Conservation (phyloP, 306 rosid genomes). For the Luffa aegyptiaca region DNA sequence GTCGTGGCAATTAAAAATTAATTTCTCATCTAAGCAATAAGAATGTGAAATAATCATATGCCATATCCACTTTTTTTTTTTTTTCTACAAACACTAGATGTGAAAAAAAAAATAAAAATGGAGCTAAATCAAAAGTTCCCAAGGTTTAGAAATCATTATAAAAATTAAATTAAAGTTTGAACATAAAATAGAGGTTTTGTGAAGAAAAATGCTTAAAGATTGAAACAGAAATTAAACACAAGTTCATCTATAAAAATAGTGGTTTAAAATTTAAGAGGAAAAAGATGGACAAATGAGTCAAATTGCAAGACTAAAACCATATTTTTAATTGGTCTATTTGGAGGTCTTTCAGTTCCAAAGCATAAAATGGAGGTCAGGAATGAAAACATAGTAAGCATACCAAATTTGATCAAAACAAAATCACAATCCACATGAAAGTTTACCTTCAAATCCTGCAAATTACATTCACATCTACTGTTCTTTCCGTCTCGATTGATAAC, state of each 20-base stretch:
- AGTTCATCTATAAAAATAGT: background rate
- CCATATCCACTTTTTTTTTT: too few species aligned
- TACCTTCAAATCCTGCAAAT: background rate
- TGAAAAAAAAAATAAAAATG: too few species aligned
- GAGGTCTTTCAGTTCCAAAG: background rate
- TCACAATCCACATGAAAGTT: background rate
- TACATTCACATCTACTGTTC: background rate
- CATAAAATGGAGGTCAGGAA: background rate
- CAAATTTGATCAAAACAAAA: background rate
- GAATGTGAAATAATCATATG: too few species aligned
- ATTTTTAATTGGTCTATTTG: background rate
- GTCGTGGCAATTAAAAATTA: too few species aligned
- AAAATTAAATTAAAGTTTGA: too few species aligned
- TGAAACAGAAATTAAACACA: too few species aligned
- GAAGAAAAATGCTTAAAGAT: background rate
- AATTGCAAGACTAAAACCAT: background rate
- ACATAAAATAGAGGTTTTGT: background rate
- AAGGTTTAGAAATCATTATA: too few species aligned
- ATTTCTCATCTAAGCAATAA: too few species aligned
- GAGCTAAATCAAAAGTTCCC: background rate
- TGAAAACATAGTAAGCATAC: background rate
- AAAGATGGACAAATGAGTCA: background rate
- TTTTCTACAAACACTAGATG: background rate
- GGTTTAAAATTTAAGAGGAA: background rate
- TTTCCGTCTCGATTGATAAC: background rate